A percentile compares a stretch with the other conserved stretches of the same genome.
Evolutionary conservation across 2,329 filamentous ascomycete species (phyloP).

Genomic region (Malbranchea zuffiana): DNA sequence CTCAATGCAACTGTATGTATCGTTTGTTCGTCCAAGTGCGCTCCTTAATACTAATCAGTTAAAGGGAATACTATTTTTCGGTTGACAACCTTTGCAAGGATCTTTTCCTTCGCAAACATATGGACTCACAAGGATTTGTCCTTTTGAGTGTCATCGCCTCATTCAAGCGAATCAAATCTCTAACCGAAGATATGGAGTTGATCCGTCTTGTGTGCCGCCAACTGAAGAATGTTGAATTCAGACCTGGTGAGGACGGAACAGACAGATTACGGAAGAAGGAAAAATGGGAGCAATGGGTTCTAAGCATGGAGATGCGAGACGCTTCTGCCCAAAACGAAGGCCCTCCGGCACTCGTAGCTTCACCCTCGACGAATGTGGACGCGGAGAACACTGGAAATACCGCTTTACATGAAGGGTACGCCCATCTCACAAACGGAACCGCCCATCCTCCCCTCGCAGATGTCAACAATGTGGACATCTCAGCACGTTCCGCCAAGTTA

Average conservation of each 20-base stretch:
- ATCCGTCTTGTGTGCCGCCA: slow-evolving; percentile 65
- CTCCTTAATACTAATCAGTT: slow-evolving; percentile 23
- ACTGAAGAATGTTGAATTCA: slow-evolving; percentile 62
- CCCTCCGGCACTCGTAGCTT: slow-evolving; percentile 38
- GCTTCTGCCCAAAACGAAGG: slow-evolving; percentile 64
- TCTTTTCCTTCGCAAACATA: slow-evolving; percentile 72
- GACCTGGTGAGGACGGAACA: slow-evolving; percentile 61
- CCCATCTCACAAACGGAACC: slow-evolving; percentile 22
- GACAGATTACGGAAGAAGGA: slow-evolving; percentile 67
- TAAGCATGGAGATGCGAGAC: slow-evolving; percentile 60
- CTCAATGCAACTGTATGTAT: slow-evolving; percentile 45
- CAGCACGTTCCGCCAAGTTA: slow-evolving; percentile 41
- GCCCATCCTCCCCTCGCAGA: slow-evolving; percentile 25
- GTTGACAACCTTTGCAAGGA: slow-evolving; percentile 93
- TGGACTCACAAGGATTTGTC: slow-evolving; percentile 94
- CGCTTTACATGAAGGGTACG: slow-evolving; percentile 23
- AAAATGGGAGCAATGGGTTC: slow-evolving; percentile 70
- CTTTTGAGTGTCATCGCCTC: slow-evolving; percentile 63
- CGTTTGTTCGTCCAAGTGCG: background rate
- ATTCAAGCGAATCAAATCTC: slow-evolving; percentile 73
- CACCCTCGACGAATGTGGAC: slow-evolving; percentile 15
- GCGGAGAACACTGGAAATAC: slow-evolving; percentile 30
- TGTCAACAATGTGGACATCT: slow-evolving; percentile 26
- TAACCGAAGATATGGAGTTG: slow-evolving; percentile 61
- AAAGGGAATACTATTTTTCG: slow-evolving; percentile 89